Evolutionary conservation across 768 basidiomycete species (phyloP), one percentile per base, ranked within the genome.

Genomic region (Agaricus subrufescens): DNA sequence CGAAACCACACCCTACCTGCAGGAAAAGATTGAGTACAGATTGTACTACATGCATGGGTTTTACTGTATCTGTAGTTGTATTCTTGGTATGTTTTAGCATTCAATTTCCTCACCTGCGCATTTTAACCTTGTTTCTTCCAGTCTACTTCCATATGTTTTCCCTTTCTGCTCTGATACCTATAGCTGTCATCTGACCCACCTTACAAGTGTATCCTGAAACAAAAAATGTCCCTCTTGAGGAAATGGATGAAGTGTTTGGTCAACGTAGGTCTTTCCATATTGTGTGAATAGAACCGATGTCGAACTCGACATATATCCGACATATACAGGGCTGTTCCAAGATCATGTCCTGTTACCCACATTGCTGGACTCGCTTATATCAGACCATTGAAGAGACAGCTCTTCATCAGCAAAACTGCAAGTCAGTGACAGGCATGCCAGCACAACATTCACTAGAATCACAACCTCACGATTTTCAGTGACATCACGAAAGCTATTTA

Each of bases 11-110:
- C 93, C 92, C 1, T 77, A 83, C 50, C 73, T 94, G 38, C 92
- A 94, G 69, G 90, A 92, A 57, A 72, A 79, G n/a, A 94, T 95
- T 61, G 78, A 79, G 27, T 95, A 92, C 91, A 78, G 88, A 44
- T 67, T 96, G 51, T 95, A 96, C 71, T 89, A 89, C 1, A 93
- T 95, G 91, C 92, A 94, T 61, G 90, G 84, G 11, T 90, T 89
- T 71, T 94, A 90, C 71, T 91, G 90, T 66, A 81, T 78, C 9
- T 84, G 88, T 64, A 89, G 89, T 64, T 88, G 92, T 66, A 73
- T 93, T 49, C 73, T 91, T 47, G 87, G 82, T 83, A 64, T 62
- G 51, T 11, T 15, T n/a, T 7, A 54, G 58, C 38, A 10, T 10
- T 12, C 45, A 60, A 50, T 5, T 61, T 23, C 15, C 48, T 15